phyloP scores from a whole-genome alignment of 306 rosid genomes.

The Cucurbita argyrosperma region DNA sequence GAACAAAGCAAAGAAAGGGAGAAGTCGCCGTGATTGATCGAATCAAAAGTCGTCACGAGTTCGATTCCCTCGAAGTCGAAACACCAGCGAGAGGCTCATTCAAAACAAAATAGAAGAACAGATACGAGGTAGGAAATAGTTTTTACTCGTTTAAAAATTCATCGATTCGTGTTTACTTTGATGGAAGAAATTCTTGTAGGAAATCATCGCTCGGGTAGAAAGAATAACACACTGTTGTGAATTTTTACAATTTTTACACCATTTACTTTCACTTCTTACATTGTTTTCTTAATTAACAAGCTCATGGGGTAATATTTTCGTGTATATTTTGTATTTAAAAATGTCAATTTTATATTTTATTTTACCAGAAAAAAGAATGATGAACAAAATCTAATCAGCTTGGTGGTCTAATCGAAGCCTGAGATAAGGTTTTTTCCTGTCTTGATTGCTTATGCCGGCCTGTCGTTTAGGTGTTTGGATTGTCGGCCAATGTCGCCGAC shows the following conservation, averaged over 20 bases:
- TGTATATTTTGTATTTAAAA: background rate
- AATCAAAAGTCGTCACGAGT: background rate
- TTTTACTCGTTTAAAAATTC: background rate
- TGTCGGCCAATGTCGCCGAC: background rate
- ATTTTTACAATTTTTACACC: background rate
- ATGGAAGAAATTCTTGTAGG: slow-evolving; percentile 6
- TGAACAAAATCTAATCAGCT: background rate
- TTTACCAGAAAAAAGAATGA: no score
- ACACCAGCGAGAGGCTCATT: background rate
- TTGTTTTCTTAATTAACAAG: background rate
- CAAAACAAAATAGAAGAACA: background rate
- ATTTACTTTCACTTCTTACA: background rate
- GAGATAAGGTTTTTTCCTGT: background rate
- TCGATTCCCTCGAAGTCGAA: background rate
- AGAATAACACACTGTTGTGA: background rate
- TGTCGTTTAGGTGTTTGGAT: background rate
- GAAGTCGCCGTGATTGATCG: slow-evolving; percentile 39
- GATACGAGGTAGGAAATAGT: background rate
- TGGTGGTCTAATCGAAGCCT: background rate
- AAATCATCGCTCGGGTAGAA: slow-evolving; percentile 22
- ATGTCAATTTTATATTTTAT: background rate
- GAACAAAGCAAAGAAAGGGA: slow-evolving; percentile 76
- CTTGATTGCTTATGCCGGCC: background rate
- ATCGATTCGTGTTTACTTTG: background rate
- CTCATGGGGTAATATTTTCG: background rate